Conservation (phyloP, 176 grass and related monocot genomes). For the Triticum dicoccoides region DNA sequence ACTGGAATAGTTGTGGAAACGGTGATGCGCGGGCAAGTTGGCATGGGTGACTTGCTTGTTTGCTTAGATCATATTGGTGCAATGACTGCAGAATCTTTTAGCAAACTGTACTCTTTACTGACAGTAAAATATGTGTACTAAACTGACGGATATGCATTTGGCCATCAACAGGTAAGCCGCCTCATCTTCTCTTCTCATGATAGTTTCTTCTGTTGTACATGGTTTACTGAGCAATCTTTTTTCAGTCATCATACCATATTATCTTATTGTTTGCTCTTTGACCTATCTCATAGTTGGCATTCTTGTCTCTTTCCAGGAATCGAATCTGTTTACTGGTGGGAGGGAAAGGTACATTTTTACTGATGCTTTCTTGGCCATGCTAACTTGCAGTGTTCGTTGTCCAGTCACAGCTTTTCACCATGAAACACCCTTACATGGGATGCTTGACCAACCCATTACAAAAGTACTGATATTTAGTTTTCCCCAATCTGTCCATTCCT, state of each 20-base stretch:
- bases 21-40: neutral
- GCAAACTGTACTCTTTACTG: neutral
- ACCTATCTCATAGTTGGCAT: neutral
- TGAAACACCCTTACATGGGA: neutral
- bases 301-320: constrained; percentile 40
- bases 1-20: neutral
- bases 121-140: neutral
- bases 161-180: neutral
- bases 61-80: neutral
- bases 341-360: constrained; percentile 67
- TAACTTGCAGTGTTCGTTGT: neutral
- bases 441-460: neutral
- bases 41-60: neutral
- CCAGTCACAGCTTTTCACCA: neutral
- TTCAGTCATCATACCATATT: neutral
- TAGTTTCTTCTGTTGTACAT: neutral
- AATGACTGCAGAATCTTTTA: neutral
- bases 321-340: constrained; percentile 95
- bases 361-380: neutral
- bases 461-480: neutral
- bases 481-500: neutral
- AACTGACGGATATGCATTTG: neutral
- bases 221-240: neutral
- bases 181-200: neutral
- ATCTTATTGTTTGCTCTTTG: neutral